phyloP scores from a whole-genome alignment of 2,329 filamentous ascomycete genomes.

The Fusarium ramigenum region DNA sequence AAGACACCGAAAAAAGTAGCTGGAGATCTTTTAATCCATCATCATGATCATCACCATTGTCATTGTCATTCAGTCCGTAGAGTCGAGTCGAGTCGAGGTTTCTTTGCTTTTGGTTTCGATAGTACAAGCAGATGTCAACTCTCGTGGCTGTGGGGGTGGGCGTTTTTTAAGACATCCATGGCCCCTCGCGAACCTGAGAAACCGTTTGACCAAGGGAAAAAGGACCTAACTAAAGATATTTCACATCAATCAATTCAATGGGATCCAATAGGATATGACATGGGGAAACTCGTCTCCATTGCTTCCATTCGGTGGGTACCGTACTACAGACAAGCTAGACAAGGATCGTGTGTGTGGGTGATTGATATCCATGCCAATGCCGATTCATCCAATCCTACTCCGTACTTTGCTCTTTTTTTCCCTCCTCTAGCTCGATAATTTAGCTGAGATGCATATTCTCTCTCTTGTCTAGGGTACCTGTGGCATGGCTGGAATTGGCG shows the following conservation, averaged over 20 bases:
- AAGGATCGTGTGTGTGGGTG: constrained; percentile 13
- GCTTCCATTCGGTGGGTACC: constrained; percentile 30
- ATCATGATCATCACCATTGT: background rate
- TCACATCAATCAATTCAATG: constrained; percentile 6
- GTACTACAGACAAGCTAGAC: constrained; percentile 4
- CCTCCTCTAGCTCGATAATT: background rate
- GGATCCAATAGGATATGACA: constrained; percentile 26
- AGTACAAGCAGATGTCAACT: constrained; percentile 6
- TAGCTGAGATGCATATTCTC: constrained; percentile 2
- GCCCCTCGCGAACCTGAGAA: constrained; percentile 32
- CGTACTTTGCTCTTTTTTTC: background rate
- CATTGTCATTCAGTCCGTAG: constrained; percentile 1
- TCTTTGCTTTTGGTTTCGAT: constrained; percentile 2
- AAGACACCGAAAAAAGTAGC: background rate
- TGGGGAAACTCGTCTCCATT: constrained; percentile 25
- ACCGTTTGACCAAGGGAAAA: constrained; percentile 25
- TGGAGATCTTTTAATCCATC: background rate
- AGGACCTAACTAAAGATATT: constrained; percentile 7
- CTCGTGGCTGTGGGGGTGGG: constrained; percentile 29
- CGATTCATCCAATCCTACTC: constrained; percentile 9
- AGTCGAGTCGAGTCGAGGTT: constrained; percentile 2
- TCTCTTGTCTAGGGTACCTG: constrained; percentile 18
- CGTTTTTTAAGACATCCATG: constrained; percentile 32
- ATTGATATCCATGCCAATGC: constrained; percentile 8
- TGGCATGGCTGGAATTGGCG: background rate